phyloP scores from a whole-genome alignment of 805 yeast species.

The Starmera quercuum region DNA sequence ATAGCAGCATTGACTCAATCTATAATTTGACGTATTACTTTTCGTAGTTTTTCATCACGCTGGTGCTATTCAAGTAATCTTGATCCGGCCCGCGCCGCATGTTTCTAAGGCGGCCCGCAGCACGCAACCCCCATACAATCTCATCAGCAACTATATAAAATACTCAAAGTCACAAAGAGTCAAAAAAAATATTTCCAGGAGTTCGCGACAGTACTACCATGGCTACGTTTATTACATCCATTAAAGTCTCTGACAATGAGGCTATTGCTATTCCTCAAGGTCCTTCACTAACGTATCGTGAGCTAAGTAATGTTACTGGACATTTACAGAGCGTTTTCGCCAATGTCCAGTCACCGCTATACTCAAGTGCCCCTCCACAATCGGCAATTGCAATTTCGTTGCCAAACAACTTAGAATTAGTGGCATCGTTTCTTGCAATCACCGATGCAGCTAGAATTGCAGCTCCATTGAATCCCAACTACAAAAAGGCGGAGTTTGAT shows the following conservation, averaged over 20 bases:
- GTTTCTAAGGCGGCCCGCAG: too few species aligned
- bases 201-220: constrained; percentile 9
- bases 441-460: constrained; percentile 52
- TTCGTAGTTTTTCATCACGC: too few species aligned
- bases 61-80: too few species aligned
- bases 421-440: constrained; percentile 46
- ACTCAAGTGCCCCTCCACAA: constrained; percentile 25
- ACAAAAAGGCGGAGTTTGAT: constrained; percentile 53
- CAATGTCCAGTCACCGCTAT: constrained; percentile 34
- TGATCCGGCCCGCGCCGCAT: too few species aligned
- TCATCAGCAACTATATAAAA: too few species aligned
- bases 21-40: too few species aligned
- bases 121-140: too few species aligned
- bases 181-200: background rate
- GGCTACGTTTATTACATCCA: constrained; percentile 31
- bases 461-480: constrained; percentile 63
- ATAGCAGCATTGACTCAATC: too few species aligned
- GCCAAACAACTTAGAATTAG: constrained; percentile 54
- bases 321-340: constrained; percentile 42
- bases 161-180: too few species aligned
- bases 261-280: constrained; percentile 43
- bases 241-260: constrained; percentile 27
- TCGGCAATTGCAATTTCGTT: constrained; percentile 51
- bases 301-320: constrained; percentile 35
- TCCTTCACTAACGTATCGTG: constrained; percentile 35